Base-by-base conservation (phyloP, 495 filamentous ascomycete species). In the Trichoderma parareesei region DNA sequence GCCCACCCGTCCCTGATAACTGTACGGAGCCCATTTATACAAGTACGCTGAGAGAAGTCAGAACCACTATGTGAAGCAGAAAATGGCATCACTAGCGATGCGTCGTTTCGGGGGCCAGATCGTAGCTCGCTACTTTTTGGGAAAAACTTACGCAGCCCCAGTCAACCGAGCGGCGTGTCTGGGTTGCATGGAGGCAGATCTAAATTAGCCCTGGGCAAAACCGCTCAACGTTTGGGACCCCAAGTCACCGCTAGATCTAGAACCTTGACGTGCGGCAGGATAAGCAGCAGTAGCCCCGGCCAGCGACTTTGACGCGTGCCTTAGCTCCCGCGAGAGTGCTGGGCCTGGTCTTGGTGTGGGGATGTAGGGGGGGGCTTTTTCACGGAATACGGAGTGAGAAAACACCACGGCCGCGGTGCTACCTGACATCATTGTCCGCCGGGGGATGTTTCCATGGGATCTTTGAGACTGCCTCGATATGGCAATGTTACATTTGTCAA, bases 131-230 rank as follows among this genome's bases (percentile, higher is more conserved):
- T 49, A 49, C 33, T 35, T 57, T 57, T 57, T 37, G 33, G 53
- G 53, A 57, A 57, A 57, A 57, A 57, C 27, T 57, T 57, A 57
- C 53, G 53, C 53, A 33, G 53, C 33, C 53, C 53, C 53, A 49
- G 46, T 27, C 46, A 49, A 49, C 16, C 46, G 46, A 49, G 46
- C 9, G n/a, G 27, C 27, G 27, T 27, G 27, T 27, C 46, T 27
- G 14, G 16, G 27, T 27, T 27, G 27, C 27, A 0, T 49, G 46
- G 16, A 49, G n/a, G n/a, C 46, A 49, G 46, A 49, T 49, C 46
- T 49, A 49, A 49, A 18, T 49, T 49, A 49, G 46, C 46, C 46
- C 46, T 20, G 46, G 4, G 16, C 27, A 27, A 27, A 27, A 27
- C 27, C 27, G 2, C 27, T 27, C 27, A 27, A 27, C 27, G 27